Evolutionary conservation across 257 asterid genomes (phyloP).

Genomic region (Solanum sparsipilum): DNA sequence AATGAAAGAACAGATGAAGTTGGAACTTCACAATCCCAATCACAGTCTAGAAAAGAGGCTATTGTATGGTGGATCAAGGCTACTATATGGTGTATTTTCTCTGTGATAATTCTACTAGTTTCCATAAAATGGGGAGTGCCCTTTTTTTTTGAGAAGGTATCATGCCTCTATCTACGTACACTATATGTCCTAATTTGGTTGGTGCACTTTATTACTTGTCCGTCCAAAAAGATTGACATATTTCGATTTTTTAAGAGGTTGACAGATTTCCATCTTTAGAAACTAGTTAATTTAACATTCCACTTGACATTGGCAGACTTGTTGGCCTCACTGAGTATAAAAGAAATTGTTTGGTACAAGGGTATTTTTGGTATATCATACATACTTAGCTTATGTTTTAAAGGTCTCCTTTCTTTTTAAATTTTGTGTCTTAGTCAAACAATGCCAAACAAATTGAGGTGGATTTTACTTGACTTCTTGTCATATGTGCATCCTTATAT

Average conservation of each 20-base stretch:
- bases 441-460: not conserved
- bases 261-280: not conserved
- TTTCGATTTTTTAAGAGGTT: not conserved
- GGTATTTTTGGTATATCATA: not conserved
- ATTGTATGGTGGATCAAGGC: slow-evolving; percentile 58
- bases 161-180: not conserved
- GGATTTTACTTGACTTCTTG: not conserved
- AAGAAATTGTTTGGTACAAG: not conserved
- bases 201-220: not conserved
- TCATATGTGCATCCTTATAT: not conserved
- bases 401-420: not conserved
- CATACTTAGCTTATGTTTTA: not conserved
- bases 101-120: slow-evolving; percentile 22
- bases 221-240: not conserved
- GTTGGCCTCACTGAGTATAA: not conserved
- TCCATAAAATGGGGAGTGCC: slow-evolving; percentile 71
- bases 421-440: not conserved
- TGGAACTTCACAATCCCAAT: slow-evolving; percentile 18
- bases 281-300: not conserved
- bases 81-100: slow-evolving; percentile 23
- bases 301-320: not conserved
- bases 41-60: slow-evolving; percentile 15
- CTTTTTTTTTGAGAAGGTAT: slow-evolving; percentile 60
- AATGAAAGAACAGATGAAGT: slow-evolving; percentile 36
- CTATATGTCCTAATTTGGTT: not conserved